Evolutionary conservation across 768 basidiomycete genomes (phyloP).

Genomic region (Kwoniella dendrophila): DNA sequence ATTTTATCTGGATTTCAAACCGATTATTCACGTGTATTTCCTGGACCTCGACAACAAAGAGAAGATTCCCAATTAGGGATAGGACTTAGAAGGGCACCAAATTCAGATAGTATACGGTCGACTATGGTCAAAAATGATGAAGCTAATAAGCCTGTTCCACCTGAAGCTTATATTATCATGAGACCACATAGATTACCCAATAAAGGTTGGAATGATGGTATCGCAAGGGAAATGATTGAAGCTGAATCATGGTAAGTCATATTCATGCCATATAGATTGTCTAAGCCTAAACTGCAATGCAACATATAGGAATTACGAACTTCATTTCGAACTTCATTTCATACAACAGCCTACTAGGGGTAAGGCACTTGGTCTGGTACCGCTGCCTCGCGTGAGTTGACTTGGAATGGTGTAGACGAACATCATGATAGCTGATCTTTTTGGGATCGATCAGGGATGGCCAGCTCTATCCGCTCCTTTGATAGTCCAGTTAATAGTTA

Average conservation of each 20-base stretch:
- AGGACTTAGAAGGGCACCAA: slow-evolving; percentile 9
- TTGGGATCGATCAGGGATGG: slow-evolving; percentile 1
- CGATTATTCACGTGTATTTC: slow-evolving; percentile 6
- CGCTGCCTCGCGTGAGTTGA: slow-evolving; percentile 9
- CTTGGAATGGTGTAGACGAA: background rate
- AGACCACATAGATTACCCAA: slow-evolving; percentile 14
- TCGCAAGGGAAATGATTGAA: slow-evolving; percentile 1
- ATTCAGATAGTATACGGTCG: background rate
- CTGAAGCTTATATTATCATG: slow-evolving; percentile 16
- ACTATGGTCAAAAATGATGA: background rate
- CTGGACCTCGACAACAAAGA: background rate
- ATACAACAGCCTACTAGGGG: slow-evolving; percentile 14
- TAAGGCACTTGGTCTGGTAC: slow-evolving; percentile 12
- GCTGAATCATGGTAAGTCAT: slow-evolving; percentile 5
- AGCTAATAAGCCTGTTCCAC: slow-evolving; percentile 1
- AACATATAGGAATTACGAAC: slow-evolving; percentile 8
- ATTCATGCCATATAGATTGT: background rate
- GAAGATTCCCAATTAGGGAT: no score
- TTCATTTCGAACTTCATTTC: background rate
- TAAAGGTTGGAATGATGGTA: slow-evolving; percentile 15
- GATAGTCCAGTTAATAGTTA: slow-evolving; percentile 14
- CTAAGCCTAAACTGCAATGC: background rate
- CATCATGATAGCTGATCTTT: background rate
- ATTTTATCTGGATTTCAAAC: slow-evolving; percentile 9
- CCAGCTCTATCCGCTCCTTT: slow-evolving; percentile 19